Evolutionary conservation across 352 stramenopile genomes (phyloP), one percentile per base, ranked within the genome.

Genomic region (Phytophthora idaei): DNA sequence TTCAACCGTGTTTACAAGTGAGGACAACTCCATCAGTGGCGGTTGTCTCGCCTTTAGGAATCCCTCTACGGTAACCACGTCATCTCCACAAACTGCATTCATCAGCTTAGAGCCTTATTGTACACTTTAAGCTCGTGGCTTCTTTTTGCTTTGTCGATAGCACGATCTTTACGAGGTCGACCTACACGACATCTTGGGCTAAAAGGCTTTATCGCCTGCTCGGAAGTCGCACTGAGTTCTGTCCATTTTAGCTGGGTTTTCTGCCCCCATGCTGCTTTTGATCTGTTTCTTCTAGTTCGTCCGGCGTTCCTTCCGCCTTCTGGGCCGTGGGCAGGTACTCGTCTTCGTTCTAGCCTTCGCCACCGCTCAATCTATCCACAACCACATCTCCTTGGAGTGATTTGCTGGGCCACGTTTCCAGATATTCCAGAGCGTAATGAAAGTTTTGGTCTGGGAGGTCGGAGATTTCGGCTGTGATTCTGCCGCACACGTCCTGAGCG

Each of bases 401-500:
- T 21, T 21, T 21, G 21, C 21, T 21, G 21, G 21, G 21, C 21
- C 21, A 21, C 21, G 21, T 21, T 21, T 21, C 21, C 21, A 21
- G 21, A 21, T 21, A 21, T 21, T 21, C 21, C 21, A 21, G 21
- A 21, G 21, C 21, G 21, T 1, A 21, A 14, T 54, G 9, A 21
- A 63, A 49, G 12, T 45, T 64, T 2, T 21, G 14, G 4, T 49
- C 34, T 5, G 36, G 36, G 7, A 56, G 15, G 5, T 57, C 46
- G 5, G 25, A 51, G 5, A 63, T 7, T 36, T 63, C 45, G 0
- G 45, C 11, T 5, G 56, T 34, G 21, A 56, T 50, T 4, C 45
- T n/a, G 11, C 37, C 48, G 45, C 47, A 56, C 8, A 63, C 46
- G 1, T 48, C 32, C 31, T 63, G 45, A 2, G 32, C 56, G 9